Base-by-base conservation (phyloP, 2,329 filamentous ascomycete species). In the Pseudocercospora cruenta region DNA sequence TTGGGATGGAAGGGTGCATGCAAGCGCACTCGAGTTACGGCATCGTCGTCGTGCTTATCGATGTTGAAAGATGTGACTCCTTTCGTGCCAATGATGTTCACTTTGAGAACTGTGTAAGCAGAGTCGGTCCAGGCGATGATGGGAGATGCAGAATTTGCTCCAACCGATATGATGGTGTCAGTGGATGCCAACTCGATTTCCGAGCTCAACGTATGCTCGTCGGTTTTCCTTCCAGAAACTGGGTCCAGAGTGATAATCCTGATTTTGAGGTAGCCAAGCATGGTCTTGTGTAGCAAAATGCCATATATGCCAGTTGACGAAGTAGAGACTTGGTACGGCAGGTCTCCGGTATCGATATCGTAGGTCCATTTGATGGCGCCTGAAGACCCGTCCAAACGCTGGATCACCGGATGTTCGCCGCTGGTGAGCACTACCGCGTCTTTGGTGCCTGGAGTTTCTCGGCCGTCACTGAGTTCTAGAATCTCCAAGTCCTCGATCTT, bases 301-400 rank as follows among this genome's bases (percentile, higher is more conserved):
- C 94, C 88, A 78, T 92, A 95, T 66, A 95, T 84, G 61, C 84
- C 88, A 80, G 82, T 90, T 73, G 78, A 87, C 76, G 84, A 94
- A 81, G 82, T 89, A 82, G 84, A 92, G 82, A 85, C 90, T 78
- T 95, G 92, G 68, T 94, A 87, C 3, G 92, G 91, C 31, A 87
- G 76, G 74, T 94, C 91, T 68, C 87, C 87, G 76, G 85, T 90
- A 63, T 80, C 71, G 67, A 74, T 90, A 70, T 84, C 86, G 75
- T 88, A 89, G 76, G 93, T 90, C 94, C 95, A 98, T 51, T 91
- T 87, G 1, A 91, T 85, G 45, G 84, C 84, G 26, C 95, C 94
- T 51, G 89, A 87, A 33, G 84, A 83, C 0, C 91, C 92, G 73
- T 92, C 87, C 69, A 98, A 80, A 66, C 92, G 87, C 75, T 90